Evolutionary conservation across 2,329 filamentous ascomycete genomes (phyloP), one percentile per base, ranked within the genome.

Genomic region (Apiospora rasikravindrae): DNA sequence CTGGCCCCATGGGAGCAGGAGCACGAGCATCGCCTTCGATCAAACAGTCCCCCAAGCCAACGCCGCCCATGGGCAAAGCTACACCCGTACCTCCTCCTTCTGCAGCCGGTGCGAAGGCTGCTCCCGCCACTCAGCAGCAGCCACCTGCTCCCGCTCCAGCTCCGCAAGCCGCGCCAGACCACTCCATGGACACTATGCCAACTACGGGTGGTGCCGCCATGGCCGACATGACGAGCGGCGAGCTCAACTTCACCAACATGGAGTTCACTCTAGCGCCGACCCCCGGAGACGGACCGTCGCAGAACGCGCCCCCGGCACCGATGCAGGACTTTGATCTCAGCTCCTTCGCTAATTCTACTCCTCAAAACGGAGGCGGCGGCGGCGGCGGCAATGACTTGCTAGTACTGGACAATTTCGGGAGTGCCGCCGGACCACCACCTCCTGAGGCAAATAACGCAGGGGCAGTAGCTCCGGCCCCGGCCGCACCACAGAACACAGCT

Each of bases 171-270:
- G 70, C 72, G 37, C 77, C 77, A 47, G 75, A 79, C 45, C 72
- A 71, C n/a, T 72, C 76, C 69, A 67, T 76, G 61, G 75, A 76
- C 26, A 71, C 72, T 33, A 77, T 73, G 70, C 22, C 67, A 5
- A 71, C n/a, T n/a, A n/a, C 66, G 49, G 74, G 72, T 40, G 74
- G 74, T 14, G 67, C 70, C n/a, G 72, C 72, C 45, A 74, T 69
- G 49, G 57, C 73, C 26, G 70, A 72, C 37, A 76, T 75, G 68
- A 68, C 71, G 24, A 78, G 81, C 67, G 78, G 83, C n/a, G 84
- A 85, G 69, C 81, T 86, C 10, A 85, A 85, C 73, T 90, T 89
- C 75, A 89, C 88, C 19, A 83, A 89, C 74, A 89, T 89, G 86
- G 84, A 87, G 47, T 90, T 90, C 74, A 85, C 86, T 0, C 81